phyloP scores from a whole-genome alignment of 495 filamentous ascomycete genomes.

The Podospora pseudopauciseta region DNA sequence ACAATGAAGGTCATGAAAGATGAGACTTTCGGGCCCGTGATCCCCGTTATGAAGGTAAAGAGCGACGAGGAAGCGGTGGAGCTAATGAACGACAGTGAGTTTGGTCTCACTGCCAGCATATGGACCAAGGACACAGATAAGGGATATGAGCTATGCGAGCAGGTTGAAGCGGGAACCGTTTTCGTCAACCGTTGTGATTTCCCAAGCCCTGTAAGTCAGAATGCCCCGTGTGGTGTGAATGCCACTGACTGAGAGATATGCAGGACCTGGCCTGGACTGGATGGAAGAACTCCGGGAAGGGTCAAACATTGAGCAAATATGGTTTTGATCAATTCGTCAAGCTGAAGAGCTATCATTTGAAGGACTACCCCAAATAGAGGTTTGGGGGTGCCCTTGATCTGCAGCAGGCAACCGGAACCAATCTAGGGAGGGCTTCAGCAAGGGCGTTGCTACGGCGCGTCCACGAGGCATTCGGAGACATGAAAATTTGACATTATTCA shows the following conservation, averaged over 20 bases:
- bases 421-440: conserved; percentile 20
- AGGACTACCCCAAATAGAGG: conserved; percentile 70
- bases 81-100: conserved; percentile 93
- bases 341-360: conserved; percentile 93
- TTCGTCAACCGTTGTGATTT: conserved; percentile 96
- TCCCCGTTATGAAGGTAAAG: conserved; percentile 89
- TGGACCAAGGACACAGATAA: conserved; percentile 87
- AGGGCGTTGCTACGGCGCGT: conserved; percentile 21
- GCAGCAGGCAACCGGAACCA: conserved; percentile 9
- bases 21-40: conserved; percentile 93
- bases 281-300: conserved; percentile 94
- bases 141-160: conserved; percentile 74
- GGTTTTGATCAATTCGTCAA: conserved; percentile 95
- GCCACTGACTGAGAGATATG: conserved; percentile 15
- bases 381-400: conserved; percentile 23
- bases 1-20: conserved; percentile 88
- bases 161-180: conserved; percentile 89
- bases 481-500: neutral
- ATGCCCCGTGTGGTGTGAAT: neutral
- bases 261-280: conserved; percentile 97
- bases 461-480: conserved; percentile 11
- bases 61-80: conserved; percentile 75
- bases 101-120: conserved; percentile 93
- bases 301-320: conserved; percentile 80
- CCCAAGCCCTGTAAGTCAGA: conserved; percentile 74